Conservation (phyloP, 2,329 filamentous ascomycete genomes). For the Trichophyton simii region DNA sequence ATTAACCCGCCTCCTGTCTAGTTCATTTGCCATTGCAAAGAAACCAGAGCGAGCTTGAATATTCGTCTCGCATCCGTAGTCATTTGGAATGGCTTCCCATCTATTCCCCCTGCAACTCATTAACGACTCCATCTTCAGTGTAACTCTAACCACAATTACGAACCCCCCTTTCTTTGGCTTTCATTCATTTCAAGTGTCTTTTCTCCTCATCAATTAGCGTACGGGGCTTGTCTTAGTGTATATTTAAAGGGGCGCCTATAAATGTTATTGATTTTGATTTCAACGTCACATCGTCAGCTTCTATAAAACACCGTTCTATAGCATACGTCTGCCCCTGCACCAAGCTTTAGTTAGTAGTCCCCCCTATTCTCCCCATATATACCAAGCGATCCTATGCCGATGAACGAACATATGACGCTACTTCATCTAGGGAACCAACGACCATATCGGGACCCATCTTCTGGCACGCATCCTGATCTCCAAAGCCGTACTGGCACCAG, state of each 20-base stretch:
- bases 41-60: not conserved
- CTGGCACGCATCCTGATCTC: conserved; percentile 6
- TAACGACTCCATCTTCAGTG: not conserved
- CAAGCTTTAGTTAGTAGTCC: not conserved
- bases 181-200: too few relatives aligned
- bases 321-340: not conserved
- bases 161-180: not conserved
- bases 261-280: too few relatives aligned
- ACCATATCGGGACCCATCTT: conserved; percentile 6
- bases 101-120: not conserved
- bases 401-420: not conserved
- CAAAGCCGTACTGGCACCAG: conserved; percentile 10
- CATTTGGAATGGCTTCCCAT: not conserved
- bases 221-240: not conserved
- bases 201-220: not conserved
- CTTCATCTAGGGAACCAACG: conserved; percentile 6
- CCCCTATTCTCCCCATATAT: not conserved
- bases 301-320: not conserved
- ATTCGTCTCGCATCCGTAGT: not conserved
- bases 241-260: not conserved
- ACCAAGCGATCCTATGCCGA: not conserved
- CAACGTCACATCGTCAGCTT: not conserved
- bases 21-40: conserved; percentile 4
- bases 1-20: not conserved
- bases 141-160: not conserved